phyloP scores from a whole-genome alignment of 495 filamentous ascomycete genomes.

The Mytilinidion resinicola region DNA sequence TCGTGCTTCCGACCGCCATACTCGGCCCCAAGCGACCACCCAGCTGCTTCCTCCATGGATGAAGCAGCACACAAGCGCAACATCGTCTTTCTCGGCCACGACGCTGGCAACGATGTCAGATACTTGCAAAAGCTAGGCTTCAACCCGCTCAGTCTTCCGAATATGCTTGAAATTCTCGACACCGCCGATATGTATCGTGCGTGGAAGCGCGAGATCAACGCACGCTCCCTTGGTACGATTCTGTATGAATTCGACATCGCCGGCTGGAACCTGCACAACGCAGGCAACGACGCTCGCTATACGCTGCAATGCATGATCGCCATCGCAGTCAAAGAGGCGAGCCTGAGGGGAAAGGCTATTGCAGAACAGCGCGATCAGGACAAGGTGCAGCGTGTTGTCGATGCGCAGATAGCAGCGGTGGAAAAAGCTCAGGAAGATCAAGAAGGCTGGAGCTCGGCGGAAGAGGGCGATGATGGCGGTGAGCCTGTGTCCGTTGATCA shows the following conservation, averaged over 20 bases:
- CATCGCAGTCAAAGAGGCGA: slow-evolving; percentile 39
- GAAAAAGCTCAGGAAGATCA: slow-evolving; percentile 13
- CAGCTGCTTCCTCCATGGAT: not conserved
- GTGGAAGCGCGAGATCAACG: slow-evolving; percentile 43
- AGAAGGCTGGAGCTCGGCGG: slow-evolving; percentile 22
- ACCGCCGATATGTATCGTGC: slow-evolving; percentile 61
- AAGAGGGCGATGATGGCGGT: slow-evolving; percentile 17
- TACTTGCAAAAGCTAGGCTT: slow-evolving; percentile 59
- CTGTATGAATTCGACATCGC: slow-evolving; percentile 57
- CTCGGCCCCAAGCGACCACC: slow-evolving; percentile 21
- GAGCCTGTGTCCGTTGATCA: not conserved
- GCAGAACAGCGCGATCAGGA: slow-evolving; percentile 8
- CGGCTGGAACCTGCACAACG: slow-evolving; percentile 73
- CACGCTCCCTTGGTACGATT: slow-evolving; percentile 52
- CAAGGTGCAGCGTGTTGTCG: slow-evolving; percentile 10
- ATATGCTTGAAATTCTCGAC: slow-evolving; percentile 61
- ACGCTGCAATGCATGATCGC: slow-evolving; percentile 70
- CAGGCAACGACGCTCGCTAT: slow-evolving; percentile 88
- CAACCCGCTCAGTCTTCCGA: slow-evolving; percentile 44
- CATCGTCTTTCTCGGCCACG: slow-evolving; percentile 75
- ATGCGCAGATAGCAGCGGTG: slow-evolving; percentile 9
- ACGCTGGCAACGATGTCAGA: slow-evolving; percentile 55
- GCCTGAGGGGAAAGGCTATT: slow-evolving; percentile 7
- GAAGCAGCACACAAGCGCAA: slow-evolving; percentile 41
- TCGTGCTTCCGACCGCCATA: slow-evolving; percentile 48